Evolutionary conservation across 768 basidiomycete species (phyloP), one percentile per base, ranked within the genome.

Genomic region (Mycena polygramma): DNA sequence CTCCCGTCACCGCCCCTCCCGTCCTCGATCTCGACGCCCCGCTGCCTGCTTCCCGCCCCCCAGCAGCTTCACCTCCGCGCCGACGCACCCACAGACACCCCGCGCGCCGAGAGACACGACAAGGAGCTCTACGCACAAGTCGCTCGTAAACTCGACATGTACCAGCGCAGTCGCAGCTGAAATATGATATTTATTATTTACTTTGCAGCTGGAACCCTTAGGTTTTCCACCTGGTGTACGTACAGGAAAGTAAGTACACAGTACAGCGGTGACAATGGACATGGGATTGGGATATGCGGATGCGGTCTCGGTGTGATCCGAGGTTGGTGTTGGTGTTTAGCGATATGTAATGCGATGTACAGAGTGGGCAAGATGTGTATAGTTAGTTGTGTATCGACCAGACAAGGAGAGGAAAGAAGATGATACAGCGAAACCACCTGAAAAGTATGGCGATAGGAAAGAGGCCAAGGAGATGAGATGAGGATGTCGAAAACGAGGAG

Each of bases 21-120:
- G 13, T 48, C 72, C 13, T 59, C 60, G 1, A 54, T 55, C 41
- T 63, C 72, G 60, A 66, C 64, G 19, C 72, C 72, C 22, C 68
- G 72, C n/a, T 73, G 72, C 49, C 24, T 73, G 60, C 72, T 73
- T 26, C 72, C 72, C 17, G 72, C 72, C 13, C 71, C 71, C 24
- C 62, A 72, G 61, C 55, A 68, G 53, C 52, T 72, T 19, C 60
- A 66, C 35, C 26, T 69, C 10, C 59, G 68, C 22, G 68, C 30
- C 30, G 30, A 30, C 30, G 30, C 30, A 3, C 30, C 30, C 30
- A 30, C 30, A 6, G 30, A 30, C 30, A 6, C 30, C 30, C 30
- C 30, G 30, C 30, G 30, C 30, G 30, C 30, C 30, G 30, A 30
- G 30, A 30, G 30, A 6, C 30, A 30, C 30, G 30, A 30, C 30